Evolutionary conservation across 805 yeast genomes (phyloP).

Genomic region (Zygoascus tannicola): DNA sequence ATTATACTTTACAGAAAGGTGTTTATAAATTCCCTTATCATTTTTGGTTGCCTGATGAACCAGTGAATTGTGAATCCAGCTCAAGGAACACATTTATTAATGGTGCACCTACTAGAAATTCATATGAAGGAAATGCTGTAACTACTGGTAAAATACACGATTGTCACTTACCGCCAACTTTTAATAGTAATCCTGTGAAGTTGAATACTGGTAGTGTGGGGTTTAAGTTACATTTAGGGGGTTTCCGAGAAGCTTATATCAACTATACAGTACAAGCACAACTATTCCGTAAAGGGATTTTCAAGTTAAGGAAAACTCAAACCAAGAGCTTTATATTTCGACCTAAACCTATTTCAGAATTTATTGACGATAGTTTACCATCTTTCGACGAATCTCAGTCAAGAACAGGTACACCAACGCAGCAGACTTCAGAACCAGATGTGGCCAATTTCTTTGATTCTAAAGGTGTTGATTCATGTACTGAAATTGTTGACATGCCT

Average conservation of each 20-base stretch:
- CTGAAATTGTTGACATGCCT: background rate
- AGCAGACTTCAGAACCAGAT: background rate
- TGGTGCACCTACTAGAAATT: background rate
- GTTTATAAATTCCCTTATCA: slow-evolving; percentile 1
- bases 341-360: background rate
- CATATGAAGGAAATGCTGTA: background rate
- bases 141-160: background rate
- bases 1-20: background rate
- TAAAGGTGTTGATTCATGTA: background rate
- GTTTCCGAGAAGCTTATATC: slow-evolving; percentile 2
- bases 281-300: slow-evolving; percentile 2
- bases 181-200: background rate
- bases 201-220: background rate
- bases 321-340: background rate
- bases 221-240: slow-evolving; percentile 2
- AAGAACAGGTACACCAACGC: too few species aligned
- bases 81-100: background rate
- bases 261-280: background rate
- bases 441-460: background rate
- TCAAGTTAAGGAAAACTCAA: slow-evolving; percentile 2
- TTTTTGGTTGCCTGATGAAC: slow-evolving; percentile 1
- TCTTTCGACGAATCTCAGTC: background rate
- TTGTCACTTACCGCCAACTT: slow-evolving; percentile 1
- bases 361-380: background rate
- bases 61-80: background rate